These are phyloP conservation scores for Darksidea phi DNA, from an alignment of 495 filamentous ascomycete genomes.

Conservation along the genomic window DNA sequence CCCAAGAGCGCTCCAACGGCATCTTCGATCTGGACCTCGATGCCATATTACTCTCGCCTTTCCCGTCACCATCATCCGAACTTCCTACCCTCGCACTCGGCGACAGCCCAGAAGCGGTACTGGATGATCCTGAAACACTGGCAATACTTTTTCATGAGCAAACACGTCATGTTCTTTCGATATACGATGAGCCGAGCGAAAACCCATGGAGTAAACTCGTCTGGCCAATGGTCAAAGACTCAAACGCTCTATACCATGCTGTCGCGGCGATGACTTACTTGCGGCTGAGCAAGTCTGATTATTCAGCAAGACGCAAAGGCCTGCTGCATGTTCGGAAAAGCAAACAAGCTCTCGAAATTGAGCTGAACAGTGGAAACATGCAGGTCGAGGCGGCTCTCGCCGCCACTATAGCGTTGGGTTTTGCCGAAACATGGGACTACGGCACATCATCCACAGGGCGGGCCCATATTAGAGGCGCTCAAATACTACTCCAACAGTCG, in stretches of 20 bases:
- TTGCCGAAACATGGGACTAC: conserved; percentile 76
- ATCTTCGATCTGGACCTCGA: too few species aligned
- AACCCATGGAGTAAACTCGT: conserved; percentile 77
- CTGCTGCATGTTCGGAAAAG: conserved; percentile 72
- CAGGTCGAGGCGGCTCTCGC: conserved; percentile 66
- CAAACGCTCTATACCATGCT: conserved; percentile 71
- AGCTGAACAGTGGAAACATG: conserved; percentile 61
- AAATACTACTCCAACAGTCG: conserved; percentile 60
- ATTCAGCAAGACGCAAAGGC: conserved; percentile 60
- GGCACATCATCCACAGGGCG: conserved; percentile 69
- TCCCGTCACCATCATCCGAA: conserved; percentile 41
- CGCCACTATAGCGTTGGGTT: conserved; percentile 71
- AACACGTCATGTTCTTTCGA: conserved; percentile 74
- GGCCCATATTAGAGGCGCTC: conserved; percentile 69
- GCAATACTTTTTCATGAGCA: conserved; percentile 42
- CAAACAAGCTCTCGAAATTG: conserved; percentile 52
- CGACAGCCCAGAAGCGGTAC: conserved; percentile 30
- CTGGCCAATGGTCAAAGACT: conserved; percentile 68
- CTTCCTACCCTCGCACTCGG: conserved; percentile 6
- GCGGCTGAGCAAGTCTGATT: conserved; percentile 62
- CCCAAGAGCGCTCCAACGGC: too few species aligned
- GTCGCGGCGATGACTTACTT: conserved; percentile 74
- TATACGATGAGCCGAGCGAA: conserved; percentile 69
- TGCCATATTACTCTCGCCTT: neutral
- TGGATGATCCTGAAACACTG: conserved; percentile 62